phyloP scores from a whole-genome alignment of 2,329 filamentous ascomycete species.

The Penicillium crustosum region DNA sequence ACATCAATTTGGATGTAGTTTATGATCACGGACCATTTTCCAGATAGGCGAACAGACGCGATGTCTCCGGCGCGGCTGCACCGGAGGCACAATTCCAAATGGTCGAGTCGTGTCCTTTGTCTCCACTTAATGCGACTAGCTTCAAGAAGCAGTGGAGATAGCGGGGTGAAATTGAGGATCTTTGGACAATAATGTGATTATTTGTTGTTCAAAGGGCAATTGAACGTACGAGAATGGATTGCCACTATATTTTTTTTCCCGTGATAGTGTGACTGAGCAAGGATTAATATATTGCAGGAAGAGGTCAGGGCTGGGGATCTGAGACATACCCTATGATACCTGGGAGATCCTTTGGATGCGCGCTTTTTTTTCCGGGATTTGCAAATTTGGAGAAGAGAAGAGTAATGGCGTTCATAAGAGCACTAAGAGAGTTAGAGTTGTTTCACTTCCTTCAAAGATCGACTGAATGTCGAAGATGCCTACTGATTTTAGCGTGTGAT shows the following conservation, averaged over 20 bases:
- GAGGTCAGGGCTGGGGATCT: conserved; percentile 1
- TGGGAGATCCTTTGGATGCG: neutral
- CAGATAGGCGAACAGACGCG: conserved; percentile 14
- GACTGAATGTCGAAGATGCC: conserved; percentile 12
- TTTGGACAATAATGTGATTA: neutral
- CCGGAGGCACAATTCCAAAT: conserved; percentile 7
- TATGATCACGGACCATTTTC: conserved; percentile 2
- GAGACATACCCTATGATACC: neutral
- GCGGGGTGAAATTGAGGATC: neutral
- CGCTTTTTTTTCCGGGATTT: neutral
- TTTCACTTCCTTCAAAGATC: conserved; percentile 13
- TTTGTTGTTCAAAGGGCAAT: neutral
- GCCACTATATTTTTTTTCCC: neutral
- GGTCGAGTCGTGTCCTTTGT: neutral
- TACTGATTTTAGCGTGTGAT: conserved; percentile 22
- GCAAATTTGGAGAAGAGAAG: neutral
- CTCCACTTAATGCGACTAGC: conserved; percentile 8
- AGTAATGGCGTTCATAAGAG: neutral
- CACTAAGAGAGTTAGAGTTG: conserved; percentile 4
- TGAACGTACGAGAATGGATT: neutral
- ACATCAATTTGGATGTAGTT: neutral
- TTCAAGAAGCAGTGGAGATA: conserved; percentile 3
- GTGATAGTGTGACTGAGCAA: conserved; percentile 3
- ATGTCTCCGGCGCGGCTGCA: conserved; percentile 9
- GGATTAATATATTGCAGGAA: conserved; percentile 8